Base-by-base conservation (phyloP, 495 filamentous ascomycete genomes). In the Lophiostoma macrostomum region DNA sequence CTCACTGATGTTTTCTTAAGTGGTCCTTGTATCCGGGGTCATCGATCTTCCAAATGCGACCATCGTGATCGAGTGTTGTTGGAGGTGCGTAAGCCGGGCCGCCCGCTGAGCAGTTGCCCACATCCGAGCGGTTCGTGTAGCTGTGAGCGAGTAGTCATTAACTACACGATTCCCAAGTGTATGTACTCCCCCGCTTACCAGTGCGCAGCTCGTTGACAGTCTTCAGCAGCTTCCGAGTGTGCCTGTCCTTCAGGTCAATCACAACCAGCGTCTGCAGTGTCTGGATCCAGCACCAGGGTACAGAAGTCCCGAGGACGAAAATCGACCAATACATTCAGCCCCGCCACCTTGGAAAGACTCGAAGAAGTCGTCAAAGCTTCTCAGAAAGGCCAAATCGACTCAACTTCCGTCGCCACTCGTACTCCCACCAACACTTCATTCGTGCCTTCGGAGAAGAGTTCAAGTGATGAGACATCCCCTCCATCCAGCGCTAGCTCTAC, bases 11-110 rank as follows among this genome's bases (percentile, higher is more conserved):
- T 8, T 6, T 16, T 74, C 72, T 49, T 64, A 93, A n/a, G 88
- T 65, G 83, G 85, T 73, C 84, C 86, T 64, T 94, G 88, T 60
- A 88, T 91, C 58, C 85, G 86, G 45, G 88, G 88, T 43, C 88
- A 94, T 69, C 83, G 88, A 60, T 90, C 88, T 19, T 87, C 87
- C 57, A 87, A 85, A 76, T 94, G 88, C 63, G 81, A 78, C 27
- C 88, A 94, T 71, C 81, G 76, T 44, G 79, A 83, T 50, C 79
- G 88, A 56, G 68, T 88, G 16, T 83, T 94, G 80, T 70, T 89
- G 50, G 84, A 84, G 39, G 87, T 91, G 8, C 82, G 84, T 43
- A 90, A 89, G 63, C 86, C 88, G 1, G 88, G 88, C 7, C 77
- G 88, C 38, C 88, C 88, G 14, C 71, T 90, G 16, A 84, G 83